Conservation (phyloP, 768 basidiomycete genomes). For the Tephrocybe rancida region DNA sequence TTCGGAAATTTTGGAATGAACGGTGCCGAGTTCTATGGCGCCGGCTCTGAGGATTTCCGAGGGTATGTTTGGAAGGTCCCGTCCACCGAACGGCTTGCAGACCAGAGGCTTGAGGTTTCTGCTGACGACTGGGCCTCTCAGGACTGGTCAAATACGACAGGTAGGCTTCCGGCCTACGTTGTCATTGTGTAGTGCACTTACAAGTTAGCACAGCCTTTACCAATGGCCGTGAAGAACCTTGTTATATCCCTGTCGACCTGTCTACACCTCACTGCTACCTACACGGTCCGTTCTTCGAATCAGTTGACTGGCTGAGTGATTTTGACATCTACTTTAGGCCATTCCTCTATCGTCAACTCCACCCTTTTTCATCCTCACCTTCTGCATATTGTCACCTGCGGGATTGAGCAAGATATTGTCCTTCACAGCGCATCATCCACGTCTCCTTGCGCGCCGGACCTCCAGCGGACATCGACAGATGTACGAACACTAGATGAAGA, state of each 20-base stretch:
- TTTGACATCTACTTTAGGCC: constrained; percentile 42
- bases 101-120: constrained; percentile 47
- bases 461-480: constrained; percentile 46
- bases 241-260: constrained; percentile 64
- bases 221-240: constrained; percentile 35
- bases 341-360: constrained; percentile 78
- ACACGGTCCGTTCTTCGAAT: constrained; percentile 46
- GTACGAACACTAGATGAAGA: constrained; percentile 48
- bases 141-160: constrained; percentile 36
- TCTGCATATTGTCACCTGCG: constrained; percentile 67
- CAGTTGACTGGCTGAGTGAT: background rate
- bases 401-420: constrained; percentile 70
- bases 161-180: constrained; percentile 23
- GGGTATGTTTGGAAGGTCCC: constrained; percentile 83
- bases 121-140: constrained; percentile 46
- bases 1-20: constrained; percentile 66
- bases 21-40: constrained; percentile 61
- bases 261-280: constrained; percentile 62
- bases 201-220: constrained; percentile 44
- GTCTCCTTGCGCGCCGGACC: constrained; percentile 52
- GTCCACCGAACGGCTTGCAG: constrained; percentile 39
- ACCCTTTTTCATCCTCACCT: constrained; percentile 72
- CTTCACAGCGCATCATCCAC: constrained; percentile 67
- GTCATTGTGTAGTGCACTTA: background rate
- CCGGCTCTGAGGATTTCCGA: constrained; percentile 85